Base-by-base conservation (phyloP, 2,329 filamentous ascomycete genomes). In the Pochonia chlamydosporia region DNA sequence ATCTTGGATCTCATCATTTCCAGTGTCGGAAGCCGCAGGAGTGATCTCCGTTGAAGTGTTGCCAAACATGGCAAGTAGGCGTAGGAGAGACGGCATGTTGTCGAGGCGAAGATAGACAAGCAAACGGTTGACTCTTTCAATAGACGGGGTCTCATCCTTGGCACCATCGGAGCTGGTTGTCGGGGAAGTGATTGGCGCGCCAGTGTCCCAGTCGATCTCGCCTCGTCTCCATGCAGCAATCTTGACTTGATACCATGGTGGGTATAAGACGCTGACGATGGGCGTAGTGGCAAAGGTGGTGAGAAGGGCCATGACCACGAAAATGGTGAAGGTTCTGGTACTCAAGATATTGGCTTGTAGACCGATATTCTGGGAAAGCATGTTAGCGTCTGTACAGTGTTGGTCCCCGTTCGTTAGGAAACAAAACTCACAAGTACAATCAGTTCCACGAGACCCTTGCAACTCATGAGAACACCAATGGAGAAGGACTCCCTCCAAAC, bases 391-490 rank as follows among this genome's bases (percentile, higher is more conserved):
- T 5, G 8, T 7, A 13, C 13, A 3, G 13, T 4, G 14, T 24
- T 10, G 13, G 14, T 9, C 9, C 7, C 4, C 18, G 3, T 21
- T 8, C n/a, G 23, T 4, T 4, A 21, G 13, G 40, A 16, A 28
- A 24, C 2, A 35, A 25, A 20, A 56, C 82, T 68, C 73, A 91
- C 88, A 65, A 95, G 65, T n/a, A 96, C 91, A 63, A 97, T 96
- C 44, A 97, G 72, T 64, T 96, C 91, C 1, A 96, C 91, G 9
- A 97, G 74, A 58, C 92, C 92, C 66, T 97, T 97, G 67, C 92
- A 97, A 67, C 89, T 95, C 92, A 97, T 97, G 58, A 96, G 69
- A 14, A 85, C 82, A 13, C 92, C 92, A 55, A 97, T 93, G 1
- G 89, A 82, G 26, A 95, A 79, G 48, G 87, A 91, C 64, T 97